Percentiles rank a stretch among this genome's conserved stretches.
phyloP scores from a whole-genome alignment of 2,329 filamentous ascomycete species.

The Coniella vitis region DNA sequence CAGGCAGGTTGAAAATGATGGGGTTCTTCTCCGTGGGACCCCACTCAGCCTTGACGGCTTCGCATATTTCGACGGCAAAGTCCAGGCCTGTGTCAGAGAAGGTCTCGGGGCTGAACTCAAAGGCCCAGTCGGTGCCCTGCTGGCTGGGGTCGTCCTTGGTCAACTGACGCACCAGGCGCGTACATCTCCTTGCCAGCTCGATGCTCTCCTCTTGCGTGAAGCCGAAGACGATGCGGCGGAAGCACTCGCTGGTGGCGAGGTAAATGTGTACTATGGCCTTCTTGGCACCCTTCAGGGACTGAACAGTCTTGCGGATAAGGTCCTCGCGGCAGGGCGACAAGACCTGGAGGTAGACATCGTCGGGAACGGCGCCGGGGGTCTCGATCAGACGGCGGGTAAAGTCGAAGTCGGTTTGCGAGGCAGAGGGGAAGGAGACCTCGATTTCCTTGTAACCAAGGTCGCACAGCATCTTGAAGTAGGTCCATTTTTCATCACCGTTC shows the following conservation, averaged over 20 bases:
- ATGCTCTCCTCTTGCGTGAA: constrained; percentile 78
- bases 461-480: constrained; percentile 90
- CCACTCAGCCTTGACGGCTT: constrained; percentile 93
- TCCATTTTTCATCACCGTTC: constrained; percentile 93
- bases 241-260: constrained; percentile 92
- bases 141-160: constrained; percentile 69
- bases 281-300: constrained; percentile 81
- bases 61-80: constrained; percentile 75
- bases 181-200: constrained; percentile 76
- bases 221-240: constrained; percentile 83
- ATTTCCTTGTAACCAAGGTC: constrained; percentile 96
- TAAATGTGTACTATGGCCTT: constrained; percentile 95
- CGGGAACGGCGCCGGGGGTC: constrained; percentile 74
- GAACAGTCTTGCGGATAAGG: constrained; percentile 81
- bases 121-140: constrained; percentile 61
- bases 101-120: constrained; percentile 78
- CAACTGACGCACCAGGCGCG: constrained; percentile 78
- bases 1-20: constrained; percentile 95
- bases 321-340: constrained; percentile 88
- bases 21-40: constrained; percentile 69
- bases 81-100: constrained; percentile 89
- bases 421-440: constrained; percentile 90
- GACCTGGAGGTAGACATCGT: constrained; percentile 88
- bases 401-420: constrained; percentile 92
- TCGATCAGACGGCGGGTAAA: constrained; percentile 84